These are phyloP conservation scores for Termitomyces sp. DNA, from an alignment of 768 basidiomycete species.

Conservation along the genomic window DNA sequence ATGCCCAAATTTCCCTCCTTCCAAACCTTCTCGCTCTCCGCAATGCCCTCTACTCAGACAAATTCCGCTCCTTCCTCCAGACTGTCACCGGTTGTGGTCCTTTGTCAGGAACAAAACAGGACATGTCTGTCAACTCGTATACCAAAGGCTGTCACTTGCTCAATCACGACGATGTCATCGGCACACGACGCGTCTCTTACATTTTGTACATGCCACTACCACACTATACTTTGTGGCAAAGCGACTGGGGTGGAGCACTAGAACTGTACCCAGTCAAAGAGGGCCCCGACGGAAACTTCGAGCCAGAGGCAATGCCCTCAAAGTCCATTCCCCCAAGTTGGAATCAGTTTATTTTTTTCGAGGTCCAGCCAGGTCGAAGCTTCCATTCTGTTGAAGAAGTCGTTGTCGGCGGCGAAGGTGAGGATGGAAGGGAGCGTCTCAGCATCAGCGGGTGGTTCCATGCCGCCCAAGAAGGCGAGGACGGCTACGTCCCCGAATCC, in stretches of 20 bases:
- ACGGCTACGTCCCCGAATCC: slow-evolving; percentile 63
- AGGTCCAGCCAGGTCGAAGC: slow-evolving; percentile 91
- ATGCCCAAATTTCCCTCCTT: slow-evolving; percentile 71
- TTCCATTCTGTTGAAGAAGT: slow-evolving; percentile 98
- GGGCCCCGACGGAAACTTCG: slow-evolving; percentile 56
- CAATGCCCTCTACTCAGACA: slow-evolving; percentile 83
- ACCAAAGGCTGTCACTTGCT: slow-evolving; percentile 89
- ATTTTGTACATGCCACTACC: slow-evolving; percentile 94
- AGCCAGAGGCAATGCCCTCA: slow-evolving; percentile 59
- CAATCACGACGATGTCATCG: slow-evolving; percentile 98
- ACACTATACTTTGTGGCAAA: slow-evolving; percentile 69
- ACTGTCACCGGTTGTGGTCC: slow-evolving; percentile 90
- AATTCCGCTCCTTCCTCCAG: slow-evolving; percentile 79
- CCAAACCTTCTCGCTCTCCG: slow-evolving; percentile 78
- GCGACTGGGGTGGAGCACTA: slow-evolving; percentile 89
- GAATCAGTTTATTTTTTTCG: slow-evolving; percentile 87
- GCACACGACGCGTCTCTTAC: slow-evolving; percentile 88
- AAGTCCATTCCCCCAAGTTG: slow-evolving; percentile 74
- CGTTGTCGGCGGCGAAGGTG: slow-evolving; percentile 64
- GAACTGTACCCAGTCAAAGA: slow-evolving; percentile 80
- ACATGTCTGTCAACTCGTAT: slow-evolving; percentile 93
- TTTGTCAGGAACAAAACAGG: slow-evolving; percentile 85
- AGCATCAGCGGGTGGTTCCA: slow-evolving; percentile 99
- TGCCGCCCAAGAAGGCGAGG: slow-evolving; percentile 84
- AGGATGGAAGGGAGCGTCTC: slow-evolving; percentile 68